phyloP scores from a whole-genome alignment of 371 early-diverging fungal genomes.

The Mortierella sp. region DNA sequence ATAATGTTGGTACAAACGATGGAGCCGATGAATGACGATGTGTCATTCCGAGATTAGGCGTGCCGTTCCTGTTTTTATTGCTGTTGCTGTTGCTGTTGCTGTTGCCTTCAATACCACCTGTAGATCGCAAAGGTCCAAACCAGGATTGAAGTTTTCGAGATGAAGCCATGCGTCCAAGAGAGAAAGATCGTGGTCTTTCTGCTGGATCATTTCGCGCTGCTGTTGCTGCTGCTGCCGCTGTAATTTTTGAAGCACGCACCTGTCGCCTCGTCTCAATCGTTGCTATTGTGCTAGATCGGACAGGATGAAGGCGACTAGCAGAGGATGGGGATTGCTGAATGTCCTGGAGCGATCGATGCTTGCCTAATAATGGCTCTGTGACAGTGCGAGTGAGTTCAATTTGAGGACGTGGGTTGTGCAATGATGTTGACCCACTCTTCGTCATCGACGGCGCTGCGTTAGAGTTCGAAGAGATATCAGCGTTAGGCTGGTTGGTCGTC shows the following conservation, averaged over 20 bases:
- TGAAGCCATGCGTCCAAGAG: neutral
- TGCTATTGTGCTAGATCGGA: neutral
- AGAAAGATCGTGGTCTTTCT: neutral
- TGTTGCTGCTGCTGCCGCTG: neutral
- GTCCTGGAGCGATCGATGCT: neutral
- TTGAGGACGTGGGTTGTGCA: neutral
- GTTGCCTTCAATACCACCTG: neutral
- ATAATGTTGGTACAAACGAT: neutral
- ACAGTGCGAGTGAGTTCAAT: neutral
- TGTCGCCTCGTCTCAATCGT: neutral
- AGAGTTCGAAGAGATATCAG: neutral
- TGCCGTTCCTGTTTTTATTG: neutral
- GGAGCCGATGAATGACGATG: neutral
- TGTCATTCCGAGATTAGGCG: too few species aligned
- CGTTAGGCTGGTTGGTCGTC: neutral
- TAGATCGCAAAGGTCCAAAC: neutral
- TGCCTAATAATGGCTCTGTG: neutral
- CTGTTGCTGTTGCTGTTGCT: too few species aligned
- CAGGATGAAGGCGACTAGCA: neutral
- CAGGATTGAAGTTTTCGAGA: conserved; percentile 1
- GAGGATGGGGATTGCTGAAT: neutral
- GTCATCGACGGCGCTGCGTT: neutral
- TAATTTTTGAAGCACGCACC: neutral
- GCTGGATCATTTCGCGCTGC: neutral
- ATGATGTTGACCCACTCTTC: neutral